Evolutionary conservation across 805 yeast genomes (phyloP).

Genomic region (Candida dajiaensis): DNA sequence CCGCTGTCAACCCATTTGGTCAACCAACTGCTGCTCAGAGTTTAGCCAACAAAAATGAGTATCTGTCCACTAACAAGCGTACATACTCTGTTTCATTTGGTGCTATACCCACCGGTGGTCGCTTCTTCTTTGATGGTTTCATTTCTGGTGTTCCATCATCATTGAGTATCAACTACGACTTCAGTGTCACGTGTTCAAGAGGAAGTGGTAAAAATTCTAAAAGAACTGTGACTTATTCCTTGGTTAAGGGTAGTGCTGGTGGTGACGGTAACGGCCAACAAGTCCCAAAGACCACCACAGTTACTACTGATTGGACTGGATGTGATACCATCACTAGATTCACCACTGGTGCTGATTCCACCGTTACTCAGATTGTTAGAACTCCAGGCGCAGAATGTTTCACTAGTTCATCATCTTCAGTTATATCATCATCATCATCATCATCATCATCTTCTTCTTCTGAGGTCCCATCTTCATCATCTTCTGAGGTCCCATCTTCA

Average conservation of each 20-base stretch:
- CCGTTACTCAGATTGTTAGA: conserved; percentile 7
- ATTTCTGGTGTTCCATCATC: not conserved
- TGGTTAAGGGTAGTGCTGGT: conserved; percentile 5
- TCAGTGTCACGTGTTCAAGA: not conserved
- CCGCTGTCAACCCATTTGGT: not conserved
- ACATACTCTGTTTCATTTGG: conserved; percentile 4
- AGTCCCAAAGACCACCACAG: conserved; percentile 4
- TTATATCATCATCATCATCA: not conserved
- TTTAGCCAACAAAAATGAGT: not conserved
- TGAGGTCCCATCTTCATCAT: not conserved
- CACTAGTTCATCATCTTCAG: not conserved
- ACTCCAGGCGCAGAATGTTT: conserved; percentile 1
- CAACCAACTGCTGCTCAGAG: not conserved
- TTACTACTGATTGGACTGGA: conserved; percentile 3
- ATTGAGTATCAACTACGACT: not conserved
- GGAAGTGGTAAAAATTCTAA: not conserved
- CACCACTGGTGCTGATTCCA: conserved; percentile 6
- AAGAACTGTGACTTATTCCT: not conserved
- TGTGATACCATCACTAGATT: conserved; percentile 7
- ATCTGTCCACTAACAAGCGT: not conserved
- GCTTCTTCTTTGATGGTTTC: conserved; percentile 5
- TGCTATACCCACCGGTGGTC: conserved; percentile 4
- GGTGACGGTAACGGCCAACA: conserved; percentile 5
- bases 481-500: no score
- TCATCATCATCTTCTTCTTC: not conserved